Base-by-base conservation (phyloP, 2,329 filamentous ascomycete species). In the Neopestalotiopsis rosae region DNA sequence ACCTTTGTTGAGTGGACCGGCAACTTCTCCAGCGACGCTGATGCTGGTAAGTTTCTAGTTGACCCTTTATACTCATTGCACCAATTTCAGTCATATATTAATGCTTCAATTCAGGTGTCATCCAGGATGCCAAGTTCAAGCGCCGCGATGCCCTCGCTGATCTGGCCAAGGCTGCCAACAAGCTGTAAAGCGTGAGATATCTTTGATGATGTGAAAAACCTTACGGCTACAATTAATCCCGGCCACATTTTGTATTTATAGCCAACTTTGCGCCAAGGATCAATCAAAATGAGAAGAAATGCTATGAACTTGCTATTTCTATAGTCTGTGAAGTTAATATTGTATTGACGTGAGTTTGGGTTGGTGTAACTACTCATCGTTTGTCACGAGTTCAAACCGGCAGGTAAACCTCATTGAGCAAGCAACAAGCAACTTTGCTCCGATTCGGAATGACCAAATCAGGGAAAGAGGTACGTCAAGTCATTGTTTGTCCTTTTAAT, bases 81-180 rank as follows among this genome's bases (percentile, higher is more conserved):
- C n/a, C 13, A 17, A 12, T 61, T 42, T 20, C 28, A 5, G 13
- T 59, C 7, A 32, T 42, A 17, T 70, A 65, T 68, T 79, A 49
- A 76, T 64, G 12, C 58, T 5, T 52, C 24, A 40, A 56, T 67
- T 3, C 69, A 92, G 90, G 87, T 74, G 91, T 92, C 69, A 92
- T 93, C 72, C 88, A 91, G 79, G 91, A 93, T 77, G 91, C 90
- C 75, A 92, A 91, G 83, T 93, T 90, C 86, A 93, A 93, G 87
- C 90, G 91, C 71, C 89, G 89, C 65, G 91, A 93, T 78, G 91
- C 90, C 64, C 84, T 93, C 49, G 87, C 88, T 63, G 91, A 92
- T 74, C 85, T 93, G 52, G 89, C 88, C 69, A 85, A 85, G 74
- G 84, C 80, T 40, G 86, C 83, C 4, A 72, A 74, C 49, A 81